phyloP scores from a whole-genome alignment of 345 rosid species.

The Chamaenerion angustifolium region DNA sequence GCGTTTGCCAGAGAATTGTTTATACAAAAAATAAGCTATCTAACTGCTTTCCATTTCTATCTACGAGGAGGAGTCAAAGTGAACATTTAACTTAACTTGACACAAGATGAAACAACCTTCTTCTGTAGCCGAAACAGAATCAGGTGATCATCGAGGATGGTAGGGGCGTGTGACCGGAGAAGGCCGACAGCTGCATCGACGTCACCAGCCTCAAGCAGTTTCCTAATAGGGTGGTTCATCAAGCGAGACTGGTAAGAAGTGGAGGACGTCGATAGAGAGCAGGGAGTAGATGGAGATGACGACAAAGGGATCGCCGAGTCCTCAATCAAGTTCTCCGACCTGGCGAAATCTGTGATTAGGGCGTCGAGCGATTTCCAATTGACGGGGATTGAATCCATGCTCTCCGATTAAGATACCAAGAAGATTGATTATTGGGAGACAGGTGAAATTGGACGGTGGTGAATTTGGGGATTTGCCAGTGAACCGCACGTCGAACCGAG shows the following conservation, averaged over 20 bases:
- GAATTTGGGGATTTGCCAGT: too few relatives aligned
- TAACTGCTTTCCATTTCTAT: not conserved
- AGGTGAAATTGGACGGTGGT: not conserved
- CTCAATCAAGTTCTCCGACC: constrained; percentile 67
- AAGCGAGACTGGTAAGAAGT: constrained; percentile 55
- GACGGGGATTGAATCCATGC: constrained; percentile 55
- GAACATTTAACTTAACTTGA: too few relatives aligned
- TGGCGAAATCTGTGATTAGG: constrained; percentile 68
- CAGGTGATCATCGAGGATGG: constrained; percentile 61
- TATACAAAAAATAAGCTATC: not conserved
- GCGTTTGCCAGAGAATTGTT: too few relatives aligned
- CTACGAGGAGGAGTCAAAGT: not conserved
- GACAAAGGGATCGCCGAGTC: constrained; percentile 21
- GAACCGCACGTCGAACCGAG: too few relatives aligned
- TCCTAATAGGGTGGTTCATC: constrained; percentile 70
- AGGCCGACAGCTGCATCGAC: constrained; percentile 53
- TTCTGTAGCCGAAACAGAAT: constrained; percentile 81
- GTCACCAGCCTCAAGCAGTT: constrained; percentile 56
- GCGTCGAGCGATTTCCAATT: constrained; percentile 91
- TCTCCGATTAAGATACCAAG: constrained; percentile 9
- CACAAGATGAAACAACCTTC: constrained; percentile 27
- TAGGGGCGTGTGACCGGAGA: constrained; percentile 57
- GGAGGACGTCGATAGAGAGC: constrained; percentile 43
- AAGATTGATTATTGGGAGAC: constrained; percentile 3
- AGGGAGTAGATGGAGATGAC: constrained; percentile 27